A percentile compares a stretch with the other conserved stretches of the same genome.
phyloP scores from a whole-genome alignment of 1,284 basidiomycete species.

The Psilocybe mexicana region DNA sequence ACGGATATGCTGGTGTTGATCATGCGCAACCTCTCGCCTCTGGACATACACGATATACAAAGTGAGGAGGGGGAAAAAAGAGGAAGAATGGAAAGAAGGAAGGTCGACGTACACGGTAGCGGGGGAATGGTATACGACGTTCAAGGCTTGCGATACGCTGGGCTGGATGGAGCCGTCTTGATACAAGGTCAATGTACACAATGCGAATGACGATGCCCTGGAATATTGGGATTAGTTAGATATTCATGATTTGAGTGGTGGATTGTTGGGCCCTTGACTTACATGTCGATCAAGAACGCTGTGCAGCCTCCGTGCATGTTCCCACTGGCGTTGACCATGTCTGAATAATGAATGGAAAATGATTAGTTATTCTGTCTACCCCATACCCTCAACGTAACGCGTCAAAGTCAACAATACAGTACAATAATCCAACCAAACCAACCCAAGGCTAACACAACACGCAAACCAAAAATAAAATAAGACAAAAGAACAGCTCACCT shows the following conservation, averaged over 20 bases:
- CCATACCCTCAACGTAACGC: not conserved
- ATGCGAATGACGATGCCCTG: slow-evolving; percentile 45
- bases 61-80: not conserved
- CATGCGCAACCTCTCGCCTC: slow-evolving; percentile 46
- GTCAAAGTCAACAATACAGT: too few species aligned
- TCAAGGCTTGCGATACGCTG: slow-evolving; percentile 44
- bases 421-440: too few species aligned
- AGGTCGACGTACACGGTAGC: slow-evolving; percentile 38
- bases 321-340: slow-evolving; percentile 44
- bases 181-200: slow-evolving; percentile 30
- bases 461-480: not conserved
- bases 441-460: too few species aligned
- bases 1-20: slow-evolving; percentile 43
- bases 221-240: not conserved
- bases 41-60: slow-evolving; percentile 20
- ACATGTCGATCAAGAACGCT: slow-evolving; percentile 48
- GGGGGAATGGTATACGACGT: slow-evolving; percentile 51
- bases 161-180: slow-evolving; percentile 26
- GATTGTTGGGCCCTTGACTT: slow-evolving; percentile 21
- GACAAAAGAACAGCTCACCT: slow-evolving; percentile 32
- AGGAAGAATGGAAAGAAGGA: not conserved
- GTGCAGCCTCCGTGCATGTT: slow-evolving; percentile 49
- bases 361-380: not conserved
- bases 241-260: not conserved
- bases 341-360: slow-evolving; percentile 22